Evolutionary conservation across 805 yeast genomes (phyloP), one percentile per base, ranked within the genome.

Genomic region (Cyberlindnera suaveolens): DNA sequence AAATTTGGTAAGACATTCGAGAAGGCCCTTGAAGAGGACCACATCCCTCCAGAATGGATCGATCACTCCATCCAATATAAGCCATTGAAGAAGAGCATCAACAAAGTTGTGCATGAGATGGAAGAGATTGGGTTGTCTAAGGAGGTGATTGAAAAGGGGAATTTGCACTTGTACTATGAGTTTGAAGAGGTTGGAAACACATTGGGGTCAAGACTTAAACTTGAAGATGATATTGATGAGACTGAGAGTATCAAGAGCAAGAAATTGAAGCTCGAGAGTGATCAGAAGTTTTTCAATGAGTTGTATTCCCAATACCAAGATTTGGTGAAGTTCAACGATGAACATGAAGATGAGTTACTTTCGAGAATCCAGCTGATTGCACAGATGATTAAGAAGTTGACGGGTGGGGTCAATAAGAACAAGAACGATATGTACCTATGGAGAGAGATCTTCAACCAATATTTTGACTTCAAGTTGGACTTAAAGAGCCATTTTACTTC

Each of bases 1-100:
- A 85, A 84, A 70, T 84, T 85, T 58, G 90, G 87, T 5, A 85
- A 84, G 58, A 72, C 75, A 6, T 74, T 81, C 44, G 83, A 84
- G 55, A 77, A 80, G 52, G 74, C 79, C 3, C 68, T 85, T 19
- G 67, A 67, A 31, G 81, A 75, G 42, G 82, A 79, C 39, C 71
- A 73, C 3, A 67, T 83, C 14, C 91, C 91, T 6, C 68, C 66
- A 23, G 82, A 77, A 18, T 84, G 93, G 93, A 64, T 75, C 0
- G 72, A 68, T 26, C 73, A 77, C 6, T 85, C 89, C 13, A 82
- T 84, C 37, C 85, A 82, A 50, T 84, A 84, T 58, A 84, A 84
- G 58, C 72, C 78, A 3, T 60, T 84, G 45, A 84, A 84, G 57
- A 85, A 84, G 56, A 71, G 78, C 44, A 82, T 84, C 45, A 74